A percentile compares a stretch with the other conserved stretches of the same genome.
Conservation (phyloP, 805 yeast genomes). For the Isabelozyma pseudorhagii region DNA sequence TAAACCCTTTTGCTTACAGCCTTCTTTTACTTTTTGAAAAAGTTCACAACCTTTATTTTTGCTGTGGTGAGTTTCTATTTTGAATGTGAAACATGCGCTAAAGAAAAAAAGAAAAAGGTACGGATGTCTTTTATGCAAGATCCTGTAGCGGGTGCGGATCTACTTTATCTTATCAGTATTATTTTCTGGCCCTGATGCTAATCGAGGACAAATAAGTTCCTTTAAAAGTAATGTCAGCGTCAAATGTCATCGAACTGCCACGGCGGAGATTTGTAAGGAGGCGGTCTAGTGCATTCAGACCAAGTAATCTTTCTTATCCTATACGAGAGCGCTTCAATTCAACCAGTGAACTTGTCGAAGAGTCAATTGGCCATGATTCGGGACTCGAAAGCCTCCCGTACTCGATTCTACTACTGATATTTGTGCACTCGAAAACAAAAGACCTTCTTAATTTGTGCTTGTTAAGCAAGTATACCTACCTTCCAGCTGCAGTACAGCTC, state of each 20-base stretch:
- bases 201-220: no score
- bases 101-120: no score
- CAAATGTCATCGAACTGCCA: background rate
- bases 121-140: no score
- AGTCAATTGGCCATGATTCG: background rate
- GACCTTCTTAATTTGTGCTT: conserved; percentile 20
- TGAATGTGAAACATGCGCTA: no score
- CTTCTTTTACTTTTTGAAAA: no score
- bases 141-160: no score
- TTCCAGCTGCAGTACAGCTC: conserved; percentile 21
- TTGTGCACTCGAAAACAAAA: conserved; percentile 13
- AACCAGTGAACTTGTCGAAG: background rate
- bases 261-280: background rate
- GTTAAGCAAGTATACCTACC: conserved; percentile 17
- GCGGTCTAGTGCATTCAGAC: conserved; percentile 10
- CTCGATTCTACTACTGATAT: conserved; percentile 7
- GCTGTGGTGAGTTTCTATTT: no score
- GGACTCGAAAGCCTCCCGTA: background rate
- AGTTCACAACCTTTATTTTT: no score
- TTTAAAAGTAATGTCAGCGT: no score
- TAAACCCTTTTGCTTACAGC: no score
- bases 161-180: no score
- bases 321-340: background rate
- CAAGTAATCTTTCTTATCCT: conserved; percentile 1
- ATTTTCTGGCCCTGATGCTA: no score